phyloP scores from a whole-genome alignment of 768 basidiomycete species.

The Rubroboletus satanas region DNA sequence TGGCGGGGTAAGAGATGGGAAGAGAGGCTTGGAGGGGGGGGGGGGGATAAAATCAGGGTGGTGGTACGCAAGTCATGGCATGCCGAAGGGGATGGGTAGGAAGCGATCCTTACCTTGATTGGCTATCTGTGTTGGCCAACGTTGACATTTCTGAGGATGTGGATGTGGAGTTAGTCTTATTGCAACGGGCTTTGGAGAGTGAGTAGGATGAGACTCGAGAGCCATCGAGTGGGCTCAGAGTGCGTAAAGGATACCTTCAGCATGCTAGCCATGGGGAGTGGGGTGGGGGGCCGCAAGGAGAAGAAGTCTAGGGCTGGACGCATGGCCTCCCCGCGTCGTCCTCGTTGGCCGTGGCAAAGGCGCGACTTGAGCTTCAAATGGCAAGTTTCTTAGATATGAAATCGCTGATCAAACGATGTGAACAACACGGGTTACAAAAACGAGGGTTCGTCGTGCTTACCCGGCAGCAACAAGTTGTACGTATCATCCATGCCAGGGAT shows the following conservation, averaged over 20 bases:
- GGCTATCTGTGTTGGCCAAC: conserved; percentile 9
- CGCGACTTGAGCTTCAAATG: not conserved
- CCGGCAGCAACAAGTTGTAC: not conserved
- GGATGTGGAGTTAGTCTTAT: not conserved
- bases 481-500: no score
- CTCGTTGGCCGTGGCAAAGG: conserved; percentile 6
- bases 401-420: not conserved
- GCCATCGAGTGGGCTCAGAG: not conserved
- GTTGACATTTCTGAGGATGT: not conserved
- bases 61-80: not conserved
- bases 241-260: not conserved
- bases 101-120: conserved; percentile 5
- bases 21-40: not conserved
- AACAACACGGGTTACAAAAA: not conserved
- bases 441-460: not conserved
- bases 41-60: not conserved
- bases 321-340: conserved; percentile 4
- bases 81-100: not conserved
- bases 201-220: not conserved
- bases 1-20: conserved; percentile 15
- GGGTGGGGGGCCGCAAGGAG: not conserved
- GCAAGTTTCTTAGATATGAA: not conserved
- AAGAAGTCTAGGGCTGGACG: not conserved
- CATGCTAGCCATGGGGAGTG: not conserved
- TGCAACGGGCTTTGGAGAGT: not conserved